These are phyloP conservation scores for Penicillium sp. DNA, from an alignment of 2,329 filamentous ascomycete genomes.

Conservation along the genomic window DNA sequence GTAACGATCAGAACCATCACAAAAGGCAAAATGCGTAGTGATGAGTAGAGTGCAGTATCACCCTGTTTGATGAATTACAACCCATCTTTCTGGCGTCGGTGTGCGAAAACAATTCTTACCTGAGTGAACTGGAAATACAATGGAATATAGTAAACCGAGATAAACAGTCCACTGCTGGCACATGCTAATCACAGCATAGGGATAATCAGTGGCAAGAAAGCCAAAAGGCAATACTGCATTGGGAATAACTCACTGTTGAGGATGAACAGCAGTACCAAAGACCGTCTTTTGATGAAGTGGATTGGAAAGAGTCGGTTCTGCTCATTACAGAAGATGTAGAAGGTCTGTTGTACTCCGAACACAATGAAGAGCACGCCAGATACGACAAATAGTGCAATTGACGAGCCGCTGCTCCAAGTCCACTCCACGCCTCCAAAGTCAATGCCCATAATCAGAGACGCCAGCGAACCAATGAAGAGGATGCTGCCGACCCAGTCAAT, in stretches of 20 bases:
- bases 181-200: not conserved
- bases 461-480: slow-evolving; percentile 22
- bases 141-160: slow-evolving; percentile 54
- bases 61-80: slow-evolving; percentile 24
- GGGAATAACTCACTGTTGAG: slow-evolving; percentile 33
- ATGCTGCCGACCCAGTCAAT: slow-evolving; percentile 37
- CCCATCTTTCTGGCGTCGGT: not conserved
- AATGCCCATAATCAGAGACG: slow-evolving; percentile 8
- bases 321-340: slow-evolving; percentile 46
- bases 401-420: slow-evolving; percentile 40
- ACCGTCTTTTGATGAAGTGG: slow-evolving; percentile 43
- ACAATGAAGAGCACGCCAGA: slow-evolving; percentile 36
- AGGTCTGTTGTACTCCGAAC: slow-evolving; percentile 50
- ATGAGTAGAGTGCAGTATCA: slow-evolving; percentile 33
- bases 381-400: slow-evolving; percentile 47
- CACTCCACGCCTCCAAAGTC: slow-evolving; percentile 39
- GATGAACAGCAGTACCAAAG: slow-evolving; percentile 46
- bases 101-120: not conserved
- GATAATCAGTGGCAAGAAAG: not conserved
- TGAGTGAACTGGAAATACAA: slow-evolving; percentile 55
- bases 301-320: slow-evolving; percentile 50
- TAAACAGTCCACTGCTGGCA: slow-evolving; percentile 26
- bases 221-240: slow-evolving; percentile 8
- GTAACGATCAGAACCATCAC: slow-evolving; percentile 25
- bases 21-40: slow-evolving; percentile 35